phyloP scores from a whole-genome alignment of 257 asterid species.

The Eucommia ulmoides region DNA sequence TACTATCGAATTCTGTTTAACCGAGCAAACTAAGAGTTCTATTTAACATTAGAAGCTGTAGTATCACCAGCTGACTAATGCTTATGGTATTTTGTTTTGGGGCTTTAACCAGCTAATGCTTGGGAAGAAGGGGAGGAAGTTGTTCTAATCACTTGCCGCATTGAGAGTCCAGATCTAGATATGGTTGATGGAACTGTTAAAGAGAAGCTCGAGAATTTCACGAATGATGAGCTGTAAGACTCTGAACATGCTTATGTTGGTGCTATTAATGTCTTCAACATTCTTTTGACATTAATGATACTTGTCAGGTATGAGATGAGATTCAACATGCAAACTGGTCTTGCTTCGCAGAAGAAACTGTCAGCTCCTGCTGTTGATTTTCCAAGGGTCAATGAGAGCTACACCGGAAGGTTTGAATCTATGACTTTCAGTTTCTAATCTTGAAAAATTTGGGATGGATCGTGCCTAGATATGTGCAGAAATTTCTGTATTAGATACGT shows the following conservation, averaged over 20 bases:
- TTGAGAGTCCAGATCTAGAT: constrained; percentile 67
- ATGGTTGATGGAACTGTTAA: constrained; percentile 49
- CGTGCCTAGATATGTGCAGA: no score
- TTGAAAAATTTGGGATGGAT: no score
- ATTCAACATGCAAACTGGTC: constrained; percentile 77
- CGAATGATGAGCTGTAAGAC: constrained; percentile 78
- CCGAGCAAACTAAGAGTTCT: no score
- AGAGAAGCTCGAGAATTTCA: constrained; percentile 59
- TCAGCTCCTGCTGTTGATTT: constrained; percentile 87
- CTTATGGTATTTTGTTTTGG: no score
- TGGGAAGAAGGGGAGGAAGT: constrained; percentile 99
- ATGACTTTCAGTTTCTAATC: no score
- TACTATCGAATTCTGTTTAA: no score
- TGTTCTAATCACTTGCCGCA: constrained; percentile 82
- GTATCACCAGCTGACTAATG: no score
- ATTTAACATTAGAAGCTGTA: no score
- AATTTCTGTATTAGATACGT: no score
- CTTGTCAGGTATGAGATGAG: constrained; percentile 86
- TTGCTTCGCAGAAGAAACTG: constrained; percentile 73
- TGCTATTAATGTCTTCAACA: no score
- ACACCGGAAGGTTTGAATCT: constrained; percentile 61
- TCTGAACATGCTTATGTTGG: background rate
- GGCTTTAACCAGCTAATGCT: constrained; percentile 74
- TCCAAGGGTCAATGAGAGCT: constrained; percentile 88
- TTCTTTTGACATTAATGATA: no score